Conservation (phyloP, 78 protist species). For the Emiliania huxleyi region DNA sequence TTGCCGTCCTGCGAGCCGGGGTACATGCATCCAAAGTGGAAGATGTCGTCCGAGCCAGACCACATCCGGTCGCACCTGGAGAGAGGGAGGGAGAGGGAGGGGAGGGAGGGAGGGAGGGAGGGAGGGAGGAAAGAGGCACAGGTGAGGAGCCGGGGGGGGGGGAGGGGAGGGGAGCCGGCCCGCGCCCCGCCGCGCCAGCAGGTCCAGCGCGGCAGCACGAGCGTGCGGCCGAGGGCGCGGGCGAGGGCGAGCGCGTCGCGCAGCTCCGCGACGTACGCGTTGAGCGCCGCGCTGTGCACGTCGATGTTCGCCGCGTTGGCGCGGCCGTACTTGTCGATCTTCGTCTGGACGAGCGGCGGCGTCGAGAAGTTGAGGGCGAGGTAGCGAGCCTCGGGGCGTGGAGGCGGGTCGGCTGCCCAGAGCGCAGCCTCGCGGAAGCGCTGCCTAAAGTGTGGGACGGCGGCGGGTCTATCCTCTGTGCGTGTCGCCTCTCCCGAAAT, state of each 20-base stretch:
- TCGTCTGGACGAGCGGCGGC: background rate
- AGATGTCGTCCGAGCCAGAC: slow-evolving; percentile 12
- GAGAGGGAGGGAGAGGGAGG: no score
- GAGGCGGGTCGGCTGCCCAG: background rate
- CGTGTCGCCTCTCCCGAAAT: no score
- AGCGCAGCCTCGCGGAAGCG: slow-evolving; percentile 21
- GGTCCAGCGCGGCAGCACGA: background rate
- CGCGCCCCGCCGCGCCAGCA: background rate
- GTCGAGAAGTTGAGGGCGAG: background rate
- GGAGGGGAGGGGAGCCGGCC: no score
- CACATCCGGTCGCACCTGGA: background rate
- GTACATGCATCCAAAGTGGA: background rate
- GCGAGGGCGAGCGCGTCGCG: slow-evolving; percentile 26
- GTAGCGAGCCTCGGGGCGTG: background rate
- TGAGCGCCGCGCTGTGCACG: background rate
- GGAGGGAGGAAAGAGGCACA: no score
- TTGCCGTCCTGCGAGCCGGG: background rate
- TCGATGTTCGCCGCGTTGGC: background rate
- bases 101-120: no score
- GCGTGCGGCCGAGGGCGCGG: background rate
- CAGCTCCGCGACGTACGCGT: background rate
- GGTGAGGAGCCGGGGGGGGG: no score
- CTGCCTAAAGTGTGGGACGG: no score
- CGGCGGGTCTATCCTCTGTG: no score
- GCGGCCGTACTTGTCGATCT: background rate